Base-by-base conservation (phyloP, 805 yeast species). In the Blastobotrys parvus region DNA sequence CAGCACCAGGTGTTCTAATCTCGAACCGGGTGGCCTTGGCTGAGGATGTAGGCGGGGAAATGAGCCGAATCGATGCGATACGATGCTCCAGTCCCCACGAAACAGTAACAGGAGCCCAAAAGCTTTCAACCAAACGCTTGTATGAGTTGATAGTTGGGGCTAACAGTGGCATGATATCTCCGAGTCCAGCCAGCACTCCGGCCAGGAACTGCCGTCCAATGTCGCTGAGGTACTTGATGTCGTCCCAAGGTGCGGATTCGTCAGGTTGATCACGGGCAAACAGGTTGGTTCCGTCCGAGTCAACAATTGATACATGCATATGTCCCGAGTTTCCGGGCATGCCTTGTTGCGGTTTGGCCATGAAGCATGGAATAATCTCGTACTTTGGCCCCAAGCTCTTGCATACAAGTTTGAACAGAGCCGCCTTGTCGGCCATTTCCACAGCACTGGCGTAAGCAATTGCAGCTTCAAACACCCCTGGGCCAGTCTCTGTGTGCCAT, bases 1-100 rank as follows among this genome's bases (percentile, higher is more conserved):
- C 65, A n/a, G 65, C 65, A 16, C 65, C 65, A 2, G 65, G 65
- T 19, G 62, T 59, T 27, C 65, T 48, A n/a, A 61, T 55, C 39
- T 61, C 65, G 18, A 61, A 49, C 7, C 65, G 44, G 16, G 62
- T 55, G 11, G 57, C 54, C 41, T 52, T 53, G 3, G 56, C 48
- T 1, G 56, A 37, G 17, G 55, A 51, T 4, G 44, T 38, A 4
- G 55, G 50, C 7, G 62, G 59, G 5, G 57, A 49, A 29, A 61
- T 61, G 11, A 61, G 50, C 5, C 65, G 53, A 34, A 61, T 54
- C 3, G 61, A 55, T 10, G 65, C 63, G 22, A 61, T 51, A 27
- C 65, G 49, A 43, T 61, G 61, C 43, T 61, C 65, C 13, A 53
- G 46, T 2, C 65, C 65, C 65, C 65, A 61, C 8, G 59, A 51